phyloP scores from a whole-genome alignment of 129 eudicot genomes.

The Dittrichia graveolens region DNA sequence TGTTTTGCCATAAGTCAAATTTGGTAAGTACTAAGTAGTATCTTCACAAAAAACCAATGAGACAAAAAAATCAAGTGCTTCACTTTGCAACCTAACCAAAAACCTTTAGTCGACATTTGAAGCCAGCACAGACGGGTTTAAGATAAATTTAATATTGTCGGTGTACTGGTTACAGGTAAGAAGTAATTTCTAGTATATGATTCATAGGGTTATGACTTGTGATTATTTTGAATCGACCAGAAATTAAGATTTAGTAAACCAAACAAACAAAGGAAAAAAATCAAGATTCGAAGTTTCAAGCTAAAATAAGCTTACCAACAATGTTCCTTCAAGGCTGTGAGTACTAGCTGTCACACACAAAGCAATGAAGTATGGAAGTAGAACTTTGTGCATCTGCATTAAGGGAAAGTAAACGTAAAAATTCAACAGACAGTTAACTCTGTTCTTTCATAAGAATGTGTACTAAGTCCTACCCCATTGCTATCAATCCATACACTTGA shows the following conservation, averaged over 20 bases:
- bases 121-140: too few species aligned
- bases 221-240: background rate
- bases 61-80: background rate
- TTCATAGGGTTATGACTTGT: background rate
- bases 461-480: background rate
- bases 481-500: background rate
- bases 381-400: conserved; percentile 92
- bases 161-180: background rate
- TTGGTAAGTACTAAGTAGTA: background rate
- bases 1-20: conserved; percentile 3
- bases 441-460: background rate
- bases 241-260: background rate
- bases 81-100: conserved; percentile 1
- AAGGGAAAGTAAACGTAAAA: conserved; percentile 1
- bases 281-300: background rate
- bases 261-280: background rate
- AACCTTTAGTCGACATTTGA: background rate
- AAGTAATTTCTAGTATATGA: background rate
- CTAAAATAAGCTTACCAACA: conserved; percentile 66
- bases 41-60: background rate
- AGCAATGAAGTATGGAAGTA: conserved; percentile 80
- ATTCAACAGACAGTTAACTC: conserved; percentile 11
- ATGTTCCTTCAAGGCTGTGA: conserved; percentile 93
- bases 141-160: background rate
- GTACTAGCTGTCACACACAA: conserved; percentile 77